Base-by-base conservation (phyloP, 2,329 filamentous ascomycete genomes). In the Xylariomycetidae sp. region DNA sequence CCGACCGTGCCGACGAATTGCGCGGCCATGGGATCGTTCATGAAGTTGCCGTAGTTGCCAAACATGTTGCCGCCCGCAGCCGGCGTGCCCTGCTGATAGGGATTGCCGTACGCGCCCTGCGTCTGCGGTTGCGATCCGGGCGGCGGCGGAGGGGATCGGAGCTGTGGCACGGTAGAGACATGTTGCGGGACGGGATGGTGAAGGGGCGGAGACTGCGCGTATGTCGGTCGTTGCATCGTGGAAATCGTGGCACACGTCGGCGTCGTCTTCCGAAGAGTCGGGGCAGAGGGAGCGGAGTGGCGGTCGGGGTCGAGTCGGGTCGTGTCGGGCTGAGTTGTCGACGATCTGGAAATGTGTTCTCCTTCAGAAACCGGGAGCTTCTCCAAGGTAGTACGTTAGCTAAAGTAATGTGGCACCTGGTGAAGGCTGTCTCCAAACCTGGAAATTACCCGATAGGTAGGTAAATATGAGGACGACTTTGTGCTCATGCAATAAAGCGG, bases 131-230 rank as follows among this genome's bases (percentile, higher is more conserved):
- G 80, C 37, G 73, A 73, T 23, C 79, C 76, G 32, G 73, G 72
- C 23, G 86, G 89, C 41, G 87, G 85, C 38, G 85, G 90, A 40
- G 92, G 92, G 38, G 92, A 96, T 61, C 93, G 82, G 59, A 98
- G 79, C 67, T 96, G 92, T 27, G 92, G 92, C 31, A 98, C 92
- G 38, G 89, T 94, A 56, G 92, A 96, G 53, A 96, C 90, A 72
- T 98, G 92, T 64, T 98, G 92, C 42, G 92, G 92, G 38, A 96
- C 88, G 38, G 92, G 92, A 60, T 96, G 92, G 64, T 96, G 92
- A 50, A 96, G 79, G 47, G 90, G 89, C 58, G 89, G 90, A 57
- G 88, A 95, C 56, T 89, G 85, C 61, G 79, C 78, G 67, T 92
- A 95, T 34, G 78, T 72, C 57, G 82, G 73, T 59, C 88, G 84